Conservation (phyloP, 2,329 filamentous ascomycete genomes). For the Magnaporthiopsis rhizophila region DNA sequence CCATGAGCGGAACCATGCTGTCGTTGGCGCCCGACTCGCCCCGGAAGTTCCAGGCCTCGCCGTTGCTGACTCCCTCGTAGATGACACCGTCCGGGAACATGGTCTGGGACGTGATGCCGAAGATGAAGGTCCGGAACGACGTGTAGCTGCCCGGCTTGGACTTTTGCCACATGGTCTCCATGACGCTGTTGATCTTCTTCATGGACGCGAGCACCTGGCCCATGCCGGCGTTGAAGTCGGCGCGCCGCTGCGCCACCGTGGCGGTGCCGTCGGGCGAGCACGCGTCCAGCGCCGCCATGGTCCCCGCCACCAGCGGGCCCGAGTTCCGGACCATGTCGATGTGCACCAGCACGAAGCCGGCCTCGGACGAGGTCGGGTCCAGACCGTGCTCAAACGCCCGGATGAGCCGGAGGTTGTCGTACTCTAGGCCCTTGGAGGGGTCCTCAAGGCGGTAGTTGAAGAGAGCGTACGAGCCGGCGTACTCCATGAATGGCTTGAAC, state of each 20-base stretch:
- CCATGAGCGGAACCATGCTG: conserved; percentile 84
- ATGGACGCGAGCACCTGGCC: conserved; percentile 53
- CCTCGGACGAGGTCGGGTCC: conserved; percentile 80
- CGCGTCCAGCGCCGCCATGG: conserved; percentile 57
- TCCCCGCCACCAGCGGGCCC: conserved; percentile 65
- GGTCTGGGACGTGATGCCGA: conserved; percentile 84
- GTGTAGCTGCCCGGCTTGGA: conserved; percentile 79
- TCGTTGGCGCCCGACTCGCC: conserved; percentile 94
- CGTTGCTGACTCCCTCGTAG: conserved; percentile 73
- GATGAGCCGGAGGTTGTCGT: conserved; percentile 69
- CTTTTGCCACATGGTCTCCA: conserved; percentile 86
- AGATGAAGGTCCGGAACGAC: conserved; percentile 92
- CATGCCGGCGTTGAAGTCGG: conserved; percentile 56
- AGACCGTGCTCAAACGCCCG: conserved; percentile 88
- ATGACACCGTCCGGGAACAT: conserved; percentile 93
- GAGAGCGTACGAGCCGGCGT: conserved; percentile 59
- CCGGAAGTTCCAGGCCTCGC: conserved; percentile 68
- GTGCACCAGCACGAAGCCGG: conserved; percentile 92
- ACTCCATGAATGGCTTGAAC: conserved; percentile 92
- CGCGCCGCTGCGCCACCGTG: conserved; percentile 32
- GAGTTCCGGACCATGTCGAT: conserved; percentile 93
- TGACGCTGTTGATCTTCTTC: conserved; percentile 64
- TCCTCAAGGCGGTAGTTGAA: conserved; percentile 59
- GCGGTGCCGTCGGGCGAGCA: conserved; percentile 24
- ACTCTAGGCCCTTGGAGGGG: conserved; percentile 47